A percentile compares a stretch with the other conserved stretches of the same genome.
phyloP scores from a whole-genome alignment of 441 rosid species.

The Codiaeum variegatum region DNA sequence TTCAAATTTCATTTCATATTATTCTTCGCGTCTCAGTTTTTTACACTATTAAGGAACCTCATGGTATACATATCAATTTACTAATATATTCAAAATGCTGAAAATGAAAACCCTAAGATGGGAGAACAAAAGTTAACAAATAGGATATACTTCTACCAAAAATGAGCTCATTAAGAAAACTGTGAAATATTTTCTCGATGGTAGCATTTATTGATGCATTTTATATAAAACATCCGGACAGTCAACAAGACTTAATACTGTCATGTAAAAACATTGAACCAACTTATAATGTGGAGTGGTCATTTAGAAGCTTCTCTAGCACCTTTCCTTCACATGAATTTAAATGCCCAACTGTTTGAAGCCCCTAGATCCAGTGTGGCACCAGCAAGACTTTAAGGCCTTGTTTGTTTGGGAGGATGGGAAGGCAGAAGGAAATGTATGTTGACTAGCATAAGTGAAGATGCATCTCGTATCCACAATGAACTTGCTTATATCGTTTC shows the following conservation, averaged over 20 bases:
- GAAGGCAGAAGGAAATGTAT: too few relatives aligned
- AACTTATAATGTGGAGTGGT: not conserved
- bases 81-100: not conserved
- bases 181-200: not conserved
- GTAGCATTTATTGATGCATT: not conserved
- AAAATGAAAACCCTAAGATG: not conserved
- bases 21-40: not conserved
- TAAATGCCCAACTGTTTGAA: not conserved
- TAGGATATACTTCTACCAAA: not conserved
- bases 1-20: not conserved
- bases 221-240: not conserved
- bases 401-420: too few relatives aligned
- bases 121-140: not conserved
- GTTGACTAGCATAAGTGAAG: too few relatives aligned
- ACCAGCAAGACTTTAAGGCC: not conserved
- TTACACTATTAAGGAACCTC: not conserved
- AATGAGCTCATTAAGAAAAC: not conserved
- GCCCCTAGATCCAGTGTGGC: not conserved
- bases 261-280: not conserved
- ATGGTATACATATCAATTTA: not conserved
- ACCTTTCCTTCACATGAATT: not conserved
- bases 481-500: too few relatives aligned
- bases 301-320: not conserved
- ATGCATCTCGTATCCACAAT: too few relatives aligned
- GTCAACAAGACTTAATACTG: not conserved